Evolutionary conservation across 805 yeast species (phyloP).

Genomic region (Saturnispora gosingensis): DNA sequence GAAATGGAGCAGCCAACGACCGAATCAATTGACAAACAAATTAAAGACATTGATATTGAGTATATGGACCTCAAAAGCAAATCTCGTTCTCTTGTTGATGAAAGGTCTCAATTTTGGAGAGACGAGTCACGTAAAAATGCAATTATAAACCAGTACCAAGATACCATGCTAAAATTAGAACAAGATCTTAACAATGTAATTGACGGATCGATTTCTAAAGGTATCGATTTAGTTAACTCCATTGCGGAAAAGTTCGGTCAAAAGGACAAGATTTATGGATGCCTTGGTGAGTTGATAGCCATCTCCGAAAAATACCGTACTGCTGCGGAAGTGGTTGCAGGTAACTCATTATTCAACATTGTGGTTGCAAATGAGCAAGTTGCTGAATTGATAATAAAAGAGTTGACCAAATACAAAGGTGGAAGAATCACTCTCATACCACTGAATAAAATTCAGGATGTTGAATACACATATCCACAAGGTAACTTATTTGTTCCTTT

Average conservation of each 20-base stretch:
- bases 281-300: constrained; percentile 72
- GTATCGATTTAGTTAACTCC: constrained; percentile 59
- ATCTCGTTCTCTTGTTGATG: constrained; percentile 44
- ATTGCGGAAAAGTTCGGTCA: constrained; percentile 53
- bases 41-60: constrained; percentile 17
- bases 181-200: constrained; percentile 60
- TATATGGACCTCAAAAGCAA: constrained; percentile 27
- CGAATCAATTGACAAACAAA: constrained; percentile 24
- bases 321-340: constrained; percentile 87
- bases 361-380: constrained; percentile 85
- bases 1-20: constrained; percentile 6
- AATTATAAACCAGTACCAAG: constrained; percentile 43
- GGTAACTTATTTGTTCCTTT: constrained; percentile 66
- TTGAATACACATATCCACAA: constrained; percentile 46
- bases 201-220: constrained; percentile 61
- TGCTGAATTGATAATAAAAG: constrained; percentile 71
- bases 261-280: constrained; percentile 59
- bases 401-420: constrained; percentile 53
- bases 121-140: constrained; percentile 59
- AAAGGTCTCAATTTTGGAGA: constrained; percentile 70
- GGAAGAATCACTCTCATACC: constrained; percentile 94
- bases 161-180: constrained; percentile 42
- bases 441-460: constrained; percentile 51
- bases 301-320: constrained; percentile 75
- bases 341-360: constrained; percentile 74